Conservation (phyloP, 257 asterid species). For the Solanum chiquidenum region DNA sequence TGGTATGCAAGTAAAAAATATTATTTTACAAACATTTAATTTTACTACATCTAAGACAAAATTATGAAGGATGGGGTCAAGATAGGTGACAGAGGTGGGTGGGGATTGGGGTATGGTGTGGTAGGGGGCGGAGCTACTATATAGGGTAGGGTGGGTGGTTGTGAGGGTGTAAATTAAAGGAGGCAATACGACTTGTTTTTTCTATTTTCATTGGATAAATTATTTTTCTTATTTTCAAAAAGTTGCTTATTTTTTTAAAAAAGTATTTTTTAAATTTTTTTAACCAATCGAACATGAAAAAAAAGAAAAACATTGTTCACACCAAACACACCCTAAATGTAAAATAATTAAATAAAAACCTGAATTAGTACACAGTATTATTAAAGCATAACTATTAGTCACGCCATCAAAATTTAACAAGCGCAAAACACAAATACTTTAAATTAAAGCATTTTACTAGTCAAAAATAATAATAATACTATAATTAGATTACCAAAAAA, state of each 20-base stretch:
- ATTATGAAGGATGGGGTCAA: neutral
- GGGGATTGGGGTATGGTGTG: neutral
- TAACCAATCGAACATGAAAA: fast-evolving
- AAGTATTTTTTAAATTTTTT: fast-evolving
- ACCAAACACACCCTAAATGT: too few relatives aligned
- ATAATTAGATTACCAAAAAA: neutral
- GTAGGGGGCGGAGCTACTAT: neutral
- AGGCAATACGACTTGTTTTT: fast-evolving
- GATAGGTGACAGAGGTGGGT: neutral
- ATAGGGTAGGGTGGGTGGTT: neutral
- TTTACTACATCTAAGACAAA: neutral
- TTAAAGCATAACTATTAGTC: too few relatives aligned
- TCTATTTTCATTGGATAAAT: too few relatives aligned
- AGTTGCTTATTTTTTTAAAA: neutral
- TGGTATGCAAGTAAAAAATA: too few relatives aligned
- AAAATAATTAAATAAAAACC: too few relatives aligned
- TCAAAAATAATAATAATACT: too few relatives aligned
- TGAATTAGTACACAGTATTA: neutral
- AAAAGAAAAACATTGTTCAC: too few relatives aligned
- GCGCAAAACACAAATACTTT: too few relatives aligned
- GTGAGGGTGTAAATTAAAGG: neutral
- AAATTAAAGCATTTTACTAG: neutral
- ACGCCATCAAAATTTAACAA: neutral
- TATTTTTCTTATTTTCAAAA: too few relatives aligned
- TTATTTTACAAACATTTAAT: neutral